A percentile compares a stretch with the other conserved stretches of the same genome.
phyloP scores from a whole-genome alignment of 176 grass and related monocot genomes.

The Luzula sylvatica region DNA sequence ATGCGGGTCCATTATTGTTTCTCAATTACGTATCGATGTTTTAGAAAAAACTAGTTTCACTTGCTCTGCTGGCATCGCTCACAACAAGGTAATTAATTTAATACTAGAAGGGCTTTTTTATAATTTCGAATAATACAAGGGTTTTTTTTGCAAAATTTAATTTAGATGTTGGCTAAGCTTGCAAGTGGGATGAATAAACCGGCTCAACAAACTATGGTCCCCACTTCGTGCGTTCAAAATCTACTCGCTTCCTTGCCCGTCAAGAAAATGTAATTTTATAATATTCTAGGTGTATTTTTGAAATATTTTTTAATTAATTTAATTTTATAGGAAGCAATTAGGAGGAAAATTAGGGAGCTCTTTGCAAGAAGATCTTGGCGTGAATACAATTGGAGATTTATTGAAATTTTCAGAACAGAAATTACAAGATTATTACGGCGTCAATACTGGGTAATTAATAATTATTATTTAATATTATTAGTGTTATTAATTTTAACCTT shows the following conservation, averaged over 20 bases:
- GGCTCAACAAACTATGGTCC: conserved; percentile 91
- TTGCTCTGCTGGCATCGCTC: conserved; percentile 87
- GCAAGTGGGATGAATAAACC: conserved; percentile 91
- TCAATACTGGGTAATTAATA: conserved; percentile 66
- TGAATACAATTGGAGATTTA: conserved; percentile 72
- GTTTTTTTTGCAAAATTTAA: conserved; percentile 4
- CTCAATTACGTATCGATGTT: conserved; percentile 58
- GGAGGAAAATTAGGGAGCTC: conserved; percentile 94
- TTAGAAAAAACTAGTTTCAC: conserved; percentile 78
- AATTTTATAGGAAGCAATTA: conserved; percentile 67
- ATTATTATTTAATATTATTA: background rate
- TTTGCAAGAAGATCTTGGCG: conserved; percentile 66
- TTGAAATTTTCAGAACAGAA: conserved; percentile 59
- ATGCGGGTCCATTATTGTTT: conserved; percentile 81
- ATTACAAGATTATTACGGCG: conserved; percentile 70
- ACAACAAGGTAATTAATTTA: conserved; percentile 71
- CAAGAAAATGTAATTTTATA: conserved; percentile 75
- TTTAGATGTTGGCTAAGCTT: conserved; percentile 98
- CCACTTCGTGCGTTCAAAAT: conserved; percentile 63
- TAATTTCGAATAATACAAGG: conserved; percentile 2
- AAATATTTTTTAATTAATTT: conserved; percentile 7
- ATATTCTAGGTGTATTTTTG: background rate
- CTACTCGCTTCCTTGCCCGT: conserved; percentile 69
- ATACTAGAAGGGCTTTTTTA: background rate
- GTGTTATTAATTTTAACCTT: conserved; percentile 9